Conservation (phyloP, 129 eudicot genomes). For the Tanacetum coccineum region DNA sequence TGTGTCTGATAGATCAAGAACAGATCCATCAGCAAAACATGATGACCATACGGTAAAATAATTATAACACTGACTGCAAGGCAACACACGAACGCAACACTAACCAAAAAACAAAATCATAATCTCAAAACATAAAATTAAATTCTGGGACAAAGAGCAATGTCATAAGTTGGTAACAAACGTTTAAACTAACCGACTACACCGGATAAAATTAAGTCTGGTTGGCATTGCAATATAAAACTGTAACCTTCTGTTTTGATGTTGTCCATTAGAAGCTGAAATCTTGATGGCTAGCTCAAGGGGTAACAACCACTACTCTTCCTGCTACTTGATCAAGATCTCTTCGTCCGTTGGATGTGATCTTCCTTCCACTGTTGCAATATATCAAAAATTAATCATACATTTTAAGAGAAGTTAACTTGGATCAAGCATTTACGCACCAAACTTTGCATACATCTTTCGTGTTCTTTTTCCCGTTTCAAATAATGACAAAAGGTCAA, state of each 20-base stretch:
- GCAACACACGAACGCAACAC: neutral
- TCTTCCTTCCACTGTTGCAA: constrained; percentile 38
- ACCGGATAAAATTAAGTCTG: constrained; percentile 21
- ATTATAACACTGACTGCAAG: neutral
- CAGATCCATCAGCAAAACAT: neutral
- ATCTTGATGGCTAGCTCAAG: constrained; percentile 16
- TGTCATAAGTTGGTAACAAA: constrained; percentile 15
- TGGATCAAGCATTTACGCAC: too few relatives aligned
- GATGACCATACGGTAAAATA: neutral
- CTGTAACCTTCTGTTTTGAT: constrained; percentile 9
- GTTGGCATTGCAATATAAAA: constrained; percentile 16
- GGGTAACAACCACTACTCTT: constrained; percentile 38
- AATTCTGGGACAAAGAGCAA: neutral
- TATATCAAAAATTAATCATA: neutral
- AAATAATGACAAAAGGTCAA: too few relatives aligned
- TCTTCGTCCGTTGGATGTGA: constrained; percentile 45
- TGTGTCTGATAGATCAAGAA: too few relatives aligned
- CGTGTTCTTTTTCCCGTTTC: too few relatives aligned
- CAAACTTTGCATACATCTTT: too few relatives aligned
- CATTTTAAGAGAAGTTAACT: too few relatives aligned
- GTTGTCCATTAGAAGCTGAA: constrained; percentile 12
- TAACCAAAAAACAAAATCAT: neutral
- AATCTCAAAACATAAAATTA: constrained; percentile 17
- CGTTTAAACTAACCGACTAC: constrained; percentile 6
- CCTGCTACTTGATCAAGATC: constrained; percentile 60